Conservation (phyloP, 257 asterid genomes). For the Solanum appendiculatum region DNA sequence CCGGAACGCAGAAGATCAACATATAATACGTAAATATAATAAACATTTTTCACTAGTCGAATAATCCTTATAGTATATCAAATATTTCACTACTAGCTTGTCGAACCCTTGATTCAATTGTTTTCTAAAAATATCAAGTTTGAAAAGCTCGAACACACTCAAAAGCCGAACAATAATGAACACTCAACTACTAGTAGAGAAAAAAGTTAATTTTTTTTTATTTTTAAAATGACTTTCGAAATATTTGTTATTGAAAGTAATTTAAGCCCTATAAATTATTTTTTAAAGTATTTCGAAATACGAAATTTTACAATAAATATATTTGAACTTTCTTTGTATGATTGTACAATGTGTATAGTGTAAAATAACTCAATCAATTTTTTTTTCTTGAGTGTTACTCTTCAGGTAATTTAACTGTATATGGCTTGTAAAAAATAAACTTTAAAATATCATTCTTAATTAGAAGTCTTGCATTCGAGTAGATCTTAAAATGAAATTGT, state of each 20-base stretch:
- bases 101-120: not conserved
- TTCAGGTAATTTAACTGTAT: not conserved
- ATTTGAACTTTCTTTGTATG: not conserved
- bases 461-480: not conserved
- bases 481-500: not conserved
- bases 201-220: not conserved
- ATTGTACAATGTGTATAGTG: not conserved
- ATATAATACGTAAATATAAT: too few species aligned
- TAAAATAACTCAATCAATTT: not conserved
- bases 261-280: not conserved
- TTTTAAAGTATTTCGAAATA: not conserved
- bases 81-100: not conserved
- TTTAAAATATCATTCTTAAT: not conserved
- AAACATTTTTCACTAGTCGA: not conserved
- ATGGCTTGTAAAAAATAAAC: not conserved
- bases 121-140: too few species aligned
- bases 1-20: too few species aligned
- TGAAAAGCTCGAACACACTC: not conserved
- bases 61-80: not conserved
- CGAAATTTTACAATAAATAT: not conserved
- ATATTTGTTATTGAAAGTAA: not conserved
- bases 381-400: not conserved
- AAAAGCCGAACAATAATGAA: too few species aligned
- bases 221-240: too few species aligned
- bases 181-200: not conserved